Evolutionary conservation across 2,329 filamentous ascomycete genomes (phyloP), one percentile per base, ranked within the genome.

Genomic region (Clonostachys byssicola): DNA sequence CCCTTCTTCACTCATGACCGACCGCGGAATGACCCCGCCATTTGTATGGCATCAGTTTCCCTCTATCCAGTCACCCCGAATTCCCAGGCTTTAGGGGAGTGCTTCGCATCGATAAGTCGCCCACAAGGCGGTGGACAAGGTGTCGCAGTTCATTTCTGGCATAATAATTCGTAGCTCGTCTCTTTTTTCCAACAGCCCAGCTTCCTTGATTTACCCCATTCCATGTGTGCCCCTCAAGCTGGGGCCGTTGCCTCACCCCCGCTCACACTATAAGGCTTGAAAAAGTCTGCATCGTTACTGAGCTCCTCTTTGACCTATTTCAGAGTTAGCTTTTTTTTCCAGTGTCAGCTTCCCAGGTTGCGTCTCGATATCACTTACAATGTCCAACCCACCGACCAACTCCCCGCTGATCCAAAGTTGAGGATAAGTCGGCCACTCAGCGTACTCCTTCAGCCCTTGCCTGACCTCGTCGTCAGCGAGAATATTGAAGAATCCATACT

Each of bases 401-500:
- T 96, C 91, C 13, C 94, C 92, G 50, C 86, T 81, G 12, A 95
- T 83, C 85, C 92, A 99, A 52, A 99, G 73, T 68, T 99, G 94
- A 17, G 94, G 94, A 69, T 90, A 99, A 0, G 94, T 99, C 10
- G 94, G 94, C 94, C 94, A 99, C 52, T 97, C 94, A n/a, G 91
- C 91, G 65, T 85, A 97, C 70, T 94, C 89, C 78, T 99, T 99
- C 61, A 99, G 72, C 1, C 94, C 94, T 71, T 97, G 92, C 51
- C 94, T 81, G 43, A 99, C 94, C 67, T 97, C 92, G 60, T 99
- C 92, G 64, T 99, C 94, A 53, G 94, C 94, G 58, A 99, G 71
- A 54, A 99, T 99, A 65, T 99, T 97, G 77, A 99, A 99, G 76
- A 99, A 99, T 17, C 94, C 94, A 66, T 97, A 99, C 65, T 95